Base-by-base conservation (phyloP, 2,329 filamentous ascomycete species). In the Trichophyton benhamiae region DNA sequence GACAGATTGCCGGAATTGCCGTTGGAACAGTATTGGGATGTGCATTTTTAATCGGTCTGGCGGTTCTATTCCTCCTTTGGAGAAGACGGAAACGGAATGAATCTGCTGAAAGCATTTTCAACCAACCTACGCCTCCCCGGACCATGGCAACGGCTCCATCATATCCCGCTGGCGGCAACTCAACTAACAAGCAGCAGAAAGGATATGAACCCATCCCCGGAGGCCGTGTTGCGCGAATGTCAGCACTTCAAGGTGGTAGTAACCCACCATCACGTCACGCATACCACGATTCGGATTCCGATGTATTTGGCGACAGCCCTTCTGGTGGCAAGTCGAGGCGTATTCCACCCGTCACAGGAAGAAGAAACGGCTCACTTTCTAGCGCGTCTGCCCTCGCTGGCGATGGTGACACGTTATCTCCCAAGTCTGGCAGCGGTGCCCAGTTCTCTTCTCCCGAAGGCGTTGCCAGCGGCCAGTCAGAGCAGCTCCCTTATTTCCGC, bases 401-500 rank as follows among this genome's bases (percentile, higher is more conserved):
- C 76, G 82, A 75, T 65, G 86, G 86, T 62, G 86, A 88, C 11
- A 59, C 61, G 9, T 86, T 86, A 61, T 95, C 91, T 8, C 91
- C 91, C 5, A 81, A 79, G 44, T 83, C 82, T 9, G 79, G 71
- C 62, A 91, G 83, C 71, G 86, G 80, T 27, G 85, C 81, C 53
- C 87, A 86, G 59, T 86, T 89, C 74, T 96, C 91, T 2, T 96
- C 91, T 2, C 90, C 90, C 0, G 88, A 88, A 68, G 91, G 87
- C 27, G 76, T 92, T 64, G 83, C 86, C 25, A 96, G 91, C 68
- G 90, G 92, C 63, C 91, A 96, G 72, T 97, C 92, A 0, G 94
- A 99, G 75, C 94, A 97, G 73, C 78, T 99, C 60, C 87, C 89
- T 3, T 96, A 91, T 71, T 99, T 99, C 83, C 96, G 96, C 72